Conservation (phyloP, 2,329 filamentous ascomycete genomes). For the Diaporthe citriasiana region DNA sequence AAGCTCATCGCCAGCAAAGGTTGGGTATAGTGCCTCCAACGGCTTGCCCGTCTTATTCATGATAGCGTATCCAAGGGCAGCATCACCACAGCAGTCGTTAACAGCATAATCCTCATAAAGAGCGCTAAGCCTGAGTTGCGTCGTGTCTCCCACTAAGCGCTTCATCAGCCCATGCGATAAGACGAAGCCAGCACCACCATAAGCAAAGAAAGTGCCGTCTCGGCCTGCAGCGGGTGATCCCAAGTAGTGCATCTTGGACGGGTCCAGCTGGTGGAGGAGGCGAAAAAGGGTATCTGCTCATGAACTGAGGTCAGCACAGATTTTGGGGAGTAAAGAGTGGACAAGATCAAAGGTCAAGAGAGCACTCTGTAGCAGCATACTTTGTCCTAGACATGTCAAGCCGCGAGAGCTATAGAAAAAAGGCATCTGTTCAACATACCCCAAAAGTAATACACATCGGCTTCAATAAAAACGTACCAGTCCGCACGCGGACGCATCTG, state of each 20-base stretch:
- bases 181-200: slow-evolving; percentile 17
- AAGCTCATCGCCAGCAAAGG: slow-evolving; percentile 5
- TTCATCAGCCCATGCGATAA: background rate
- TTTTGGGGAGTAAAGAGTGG: too few relatives aligned
- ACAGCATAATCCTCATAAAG: background rate
- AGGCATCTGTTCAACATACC: too few relatives aligned
- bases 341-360: too few relatives aligned
- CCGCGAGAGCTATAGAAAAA: too few relatives aligned
- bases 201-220: slow-evolving; percentile 2
- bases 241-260: slow-evolving; percentile 5
- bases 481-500: slow-evolving; percentile 1
- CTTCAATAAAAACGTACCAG: slow-evolving; percentile 12
- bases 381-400: too few relatives aligned
- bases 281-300: background rate
- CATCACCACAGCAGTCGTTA: slow-evolving; percentile 12
- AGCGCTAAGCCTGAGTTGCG: background rate
- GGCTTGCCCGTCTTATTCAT: background rate
- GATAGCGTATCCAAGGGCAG: background rate
- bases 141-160: background rate
- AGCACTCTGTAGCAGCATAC: too few relatives aligned
- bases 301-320: too few relatives aligned
- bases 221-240: background rate
- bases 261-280: slow-evolving; percentile 3
- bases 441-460: slow-evolving; percentile 21
- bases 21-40: background rate